Evolutionary conservation across 768 basidiomycete genomes (phyloP).

Genomic region (Chlorophyllum brunneum): DNA sequence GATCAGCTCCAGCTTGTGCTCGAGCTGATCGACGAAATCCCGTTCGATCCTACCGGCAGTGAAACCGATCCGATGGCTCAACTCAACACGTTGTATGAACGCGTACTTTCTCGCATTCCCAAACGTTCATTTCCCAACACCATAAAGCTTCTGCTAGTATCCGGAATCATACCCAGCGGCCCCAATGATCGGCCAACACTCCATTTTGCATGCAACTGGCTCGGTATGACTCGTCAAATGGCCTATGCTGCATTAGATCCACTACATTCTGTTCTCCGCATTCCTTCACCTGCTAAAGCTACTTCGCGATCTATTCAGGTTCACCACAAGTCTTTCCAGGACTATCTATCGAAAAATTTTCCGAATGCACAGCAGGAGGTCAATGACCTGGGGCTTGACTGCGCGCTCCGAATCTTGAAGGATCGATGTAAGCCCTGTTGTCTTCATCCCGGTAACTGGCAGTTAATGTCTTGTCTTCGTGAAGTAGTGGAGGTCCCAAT

Average conservation of each 20-base stretch:
- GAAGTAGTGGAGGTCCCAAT: no score
- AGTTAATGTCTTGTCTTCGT: no score
- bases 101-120: background rate
- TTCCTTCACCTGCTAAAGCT: background rate
- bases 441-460: no score
- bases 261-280: background rate
- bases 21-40: background rate
- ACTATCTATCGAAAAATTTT: background rate
- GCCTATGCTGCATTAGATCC: background rate
- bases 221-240: background rate
- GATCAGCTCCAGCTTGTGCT: background rate
- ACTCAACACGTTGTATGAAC: conserved; percentile 8
- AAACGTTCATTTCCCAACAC: background rate
- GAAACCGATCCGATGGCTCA: background rate
- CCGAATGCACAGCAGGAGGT: background rate
- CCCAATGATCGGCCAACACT: background rate
- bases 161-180: background rate
- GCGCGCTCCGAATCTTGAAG: no score
- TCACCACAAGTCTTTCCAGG: background rate
- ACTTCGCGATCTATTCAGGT: background rate
- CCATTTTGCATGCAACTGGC: background rate
- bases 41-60: no score
- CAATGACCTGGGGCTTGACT: no score
- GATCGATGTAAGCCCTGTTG: no score
- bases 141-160: background rate